Base-by-base conservation (phyloP, 192 early-diverging fungal genomes). In the Gaertneriomyces semiglobifer region DNA sequence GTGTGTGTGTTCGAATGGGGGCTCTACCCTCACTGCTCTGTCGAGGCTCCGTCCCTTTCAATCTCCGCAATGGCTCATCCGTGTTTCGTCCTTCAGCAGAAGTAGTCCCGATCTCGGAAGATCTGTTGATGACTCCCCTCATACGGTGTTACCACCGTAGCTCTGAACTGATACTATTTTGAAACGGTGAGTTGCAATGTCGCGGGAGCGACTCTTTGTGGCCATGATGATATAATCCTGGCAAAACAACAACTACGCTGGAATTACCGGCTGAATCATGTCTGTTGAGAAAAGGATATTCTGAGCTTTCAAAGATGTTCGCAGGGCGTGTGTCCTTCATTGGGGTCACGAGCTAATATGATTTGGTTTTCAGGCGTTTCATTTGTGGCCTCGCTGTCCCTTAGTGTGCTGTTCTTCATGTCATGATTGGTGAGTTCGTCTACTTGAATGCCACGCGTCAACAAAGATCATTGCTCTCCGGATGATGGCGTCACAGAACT, bases 261-360 rank as follows among this genome's bases (percentile, higher is more conserved):
- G 67, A 69, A 69, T 69, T 69, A 69, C 67, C 67, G 67, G 43
- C 60, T 66, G 67, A 69, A 52, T 69, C 60, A 63, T 48, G 42
- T 64, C 52, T 60, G 60, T 69, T 48, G 60, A 69, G 60, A 53
- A 60, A 63, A 55, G 59, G 59, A 54, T 62, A 25, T 46, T n/a
- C 67, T 69, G 67, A 69, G 67, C 59, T 45, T 39, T 63, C 50
- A n/a, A 58, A 51, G 43, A 20, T 46, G 7, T 33, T 33, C 25
- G 25, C 20, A 33, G 7, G 7, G 61, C 20, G 44, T 58, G n/a
- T 61, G 10, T 66, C 33, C n/a, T 38, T 7, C 16, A 19, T 20
- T 8, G 14, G 55, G 10, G 3, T 60, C 5, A 4, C 8, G 5
- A 43, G 46, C 11, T 44, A 7, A 38, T 10, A 41, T 68, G 42